phyloP scores from a whole-genome alignment of 2,329 filamentous ascomycete species.

The Fusarium sp. region DNA sequence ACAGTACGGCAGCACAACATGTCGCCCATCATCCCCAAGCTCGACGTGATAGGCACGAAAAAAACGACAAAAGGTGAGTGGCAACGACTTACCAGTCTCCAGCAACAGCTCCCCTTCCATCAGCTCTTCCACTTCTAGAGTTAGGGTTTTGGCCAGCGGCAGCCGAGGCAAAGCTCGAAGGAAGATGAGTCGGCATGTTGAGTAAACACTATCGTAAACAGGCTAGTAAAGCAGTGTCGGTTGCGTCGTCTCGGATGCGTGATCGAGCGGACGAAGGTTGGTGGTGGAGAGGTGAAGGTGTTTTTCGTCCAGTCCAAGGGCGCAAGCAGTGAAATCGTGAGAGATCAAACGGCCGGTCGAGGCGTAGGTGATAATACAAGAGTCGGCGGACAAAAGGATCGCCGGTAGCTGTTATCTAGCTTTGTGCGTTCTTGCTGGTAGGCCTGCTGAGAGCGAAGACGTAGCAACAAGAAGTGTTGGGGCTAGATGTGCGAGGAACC shows the following conservation, averaged over 20 bases:
- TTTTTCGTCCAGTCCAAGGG: constrained; percentile 39
- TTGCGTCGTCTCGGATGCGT: constrained; percentile 33
- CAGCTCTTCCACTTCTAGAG: constrained; percentile 69
- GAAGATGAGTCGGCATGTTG: constrained; percentile 78
- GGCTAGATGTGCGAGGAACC: constrained; percentile 29
- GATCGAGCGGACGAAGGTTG: constrained; percentile 30
- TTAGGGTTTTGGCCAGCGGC: constrained; percentile 79
- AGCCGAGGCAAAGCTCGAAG: constrained; percentile 86
- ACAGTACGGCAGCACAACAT: constrained; percentile 40
- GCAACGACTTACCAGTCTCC: constrained; percentile 77
- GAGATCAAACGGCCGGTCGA: constrained; percentile 32
- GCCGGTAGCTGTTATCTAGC: constrained; percentile 31
- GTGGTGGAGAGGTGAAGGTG: constrained; percentile 31
- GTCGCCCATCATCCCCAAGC: constrained; percentile 14
- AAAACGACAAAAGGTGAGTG: constrained; percentile 23
- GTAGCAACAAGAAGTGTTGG: constrained; percentile 32
- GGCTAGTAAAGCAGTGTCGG: constrained; percentile 8
- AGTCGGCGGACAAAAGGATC: constrained; percentile 21
- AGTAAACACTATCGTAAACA: constrained; percentile 37
- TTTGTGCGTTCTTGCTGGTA: constrained; percentile 25
- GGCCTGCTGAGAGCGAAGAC: constrained; percentile 29
- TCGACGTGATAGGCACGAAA: constrained; percentile 13
- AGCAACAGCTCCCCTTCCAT: constrained; percentile 66
- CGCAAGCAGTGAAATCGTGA: constrained; percentile 32
- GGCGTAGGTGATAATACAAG: constrained; percentile 26